Evolutionary conservation across 495 filamentous ascomycete species (phyloP), one percentile per base, ranked within the genome.

Genomic region (Bathelium albidoporum): DNA sequence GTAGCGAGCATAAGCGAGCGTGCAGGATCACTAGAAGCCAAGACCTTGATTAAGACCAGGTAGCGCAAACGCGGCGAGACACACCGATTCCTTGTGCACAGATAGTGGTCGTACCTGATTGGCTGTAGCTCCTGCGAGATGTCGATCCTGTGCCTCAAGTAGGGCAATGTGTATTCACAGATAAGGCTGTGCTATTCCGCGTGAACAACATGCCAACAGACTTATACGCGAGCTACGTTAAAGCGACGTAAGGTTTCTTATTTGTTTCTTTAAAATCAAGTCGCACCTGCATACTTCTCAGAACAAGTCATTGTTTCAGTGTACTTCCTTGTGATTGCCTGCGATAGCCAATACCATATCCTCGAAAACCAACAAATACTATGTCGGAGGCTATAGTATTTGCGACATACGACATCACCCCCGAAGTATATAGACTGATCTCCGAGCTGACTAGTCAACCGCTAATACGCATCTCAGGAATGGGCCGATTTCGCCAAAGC

Each of bases 321-420:
- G 5, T 39, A 5, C 34, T 39, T 39, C 34, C 34, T 5, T 39
- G 5, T 39, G 5, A 39, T 5, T 14, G 14, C 14, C 14, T 39
- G 5, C 34, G 5, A 39, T 5, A 5, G 14, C 14, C 14, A 5
- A 39, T 39, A 5, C 5, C 34, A 39, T 5, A 14, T 5, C 24
- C 11, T 20, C 49, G 26, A 29, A 55, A 55, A 55, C 24, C 29
- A 26, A 20, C 20, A 20, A 28, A 9, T 2, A 29, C 4, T 2
- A 55, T 55, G 49, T 28, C 49, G 24, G 49, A 55, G n/a, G 12
- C 49, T 55, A 55, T 55, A n/a, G 49, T 55, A 28, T 55, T 55
- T 24, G 24, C 24, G 7, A 55, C 49, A 29, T 55, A 55, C 49
- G 49, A 55, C 49, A 55, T 55, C 24, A 55, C 26, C 11, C 22